Base-by-base conservation (phyloP, 306 rosid genomes). In the Ammopiptanthus mongolicus region DNA sequence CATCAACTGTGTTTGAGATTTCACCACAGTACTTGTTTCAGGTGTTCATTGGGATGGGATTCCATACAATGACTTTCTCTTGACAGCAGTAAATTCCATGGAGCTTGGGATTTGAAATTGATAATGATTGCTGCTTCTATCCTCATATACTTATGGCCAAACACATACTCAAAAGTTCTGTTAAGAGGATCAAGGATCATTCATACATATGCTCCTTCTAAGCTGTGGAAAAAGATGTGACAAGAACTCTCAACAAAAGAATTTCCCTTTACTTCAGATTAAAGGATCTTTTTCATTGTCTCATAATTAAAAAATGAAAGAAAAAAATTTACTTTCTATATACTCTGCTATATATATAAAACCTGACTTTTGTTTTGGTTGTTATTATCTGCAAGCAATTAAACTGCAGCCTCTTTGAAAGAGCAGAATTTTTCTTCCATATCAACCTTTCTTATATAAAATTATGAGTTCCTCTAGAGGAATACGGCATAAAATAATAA, bases 31-130 rank as follows among this genome's bases (percentile, higher is more conserved):
- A 69, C 65, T 69, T 51, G 73, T 64, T 63, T 63, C 75, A 78
- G 76, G 78, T 88, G 87, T 73, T 62, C 56, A 47, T 58, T 75
- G 78, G 78, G 80, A 73, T 88, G n/a, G n/a, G 28, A 25, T 25
- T 74, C 81, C 79, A 31, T 68, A 9, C 47, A 52, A 29, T 80
- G 46, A 42, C 44, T 63, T 53, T 18, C 60, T 25, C 59, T 69
- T 64, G 69, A 61, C 34, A 23, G 22, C 13, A 36, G 74, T 73
- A 70, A 79, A 71, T 59, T 85, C 62, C 67, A 48, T 69, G 71
- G 69, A 50, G 62, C 37, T 81, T 78, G 78, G 77, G 80, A 84
- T 66, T 76, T 75, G 63, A 59, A 72, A 7, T 59, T 71, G 80
- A 76, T 66, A 13, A 51, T 61, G 69, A 79, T 78, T 59, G 12